Conservation (phyloP, 768 basidiomycete genomes). For the Pisolithus marmoratus region DNA sequence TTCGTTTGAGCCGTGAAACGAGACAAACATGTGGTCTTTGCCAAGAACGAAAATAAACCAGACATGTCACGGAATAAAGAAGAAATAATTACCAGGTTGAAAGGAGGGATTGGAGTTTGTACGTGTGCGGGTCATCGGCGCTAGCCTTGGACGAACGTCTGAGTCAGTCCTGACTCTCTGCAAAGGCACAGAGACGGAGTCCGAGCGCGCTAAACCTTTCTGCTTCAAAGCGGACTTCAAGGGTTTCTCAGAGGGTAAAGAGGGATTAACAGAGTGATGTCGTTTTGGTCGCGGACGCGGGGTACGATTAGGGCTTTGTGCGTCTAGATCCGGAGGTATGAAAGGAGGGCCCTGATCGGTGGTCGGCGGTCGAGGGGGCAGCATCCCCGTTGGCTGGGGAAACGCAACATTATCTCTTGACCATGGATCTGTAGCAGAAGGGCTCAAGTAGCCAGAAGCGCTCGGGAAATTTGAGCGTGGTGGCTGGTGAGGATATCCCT, state of each 20-base stretch:
- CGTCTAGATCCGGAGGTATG: constrained; percentile 20
- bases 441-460: constrained; percentile 13
- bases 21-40: constrained; percentile 68
- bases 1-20: constrained; percentile 61
- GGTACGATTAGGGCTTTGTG: constrained; percentile 10
- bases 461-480: constrained; percentile 12
- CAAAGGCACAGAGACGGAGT: constrained; percentile 23
- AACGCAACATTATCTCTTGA: constrained; percentile 31
- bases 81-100: constrained; percentile 20
- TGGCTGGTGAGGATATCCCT: constrained; percentile 20
- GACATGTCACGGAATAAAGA: constrained; percentile 10
- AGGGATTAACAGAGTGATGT: constrained; percentile 24
- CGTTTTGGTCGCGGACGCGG: constrained; percentile 33
- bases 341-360: constrained; percentile 14
- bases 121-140: constrained; percentile 29
- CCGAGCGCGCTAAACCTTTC: constrained; percentile 22
- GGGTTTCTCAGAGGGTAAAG: constrained; percentile 22
- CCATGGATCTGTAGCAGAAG: constrained; percentile 31
- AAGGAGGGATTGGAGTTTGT: constrained; percentile 33
- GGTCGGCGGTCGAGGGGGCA: constrained; percentile 11
- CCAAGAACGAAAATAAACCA: constrained; percentile 22
- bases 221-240: constrained; percentile 60
- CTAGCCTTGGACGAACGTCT: constrained; percentile 24
- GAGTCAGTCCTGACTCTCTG: constrained; percentile 41
- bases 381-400: constrained; percentile 19